Conservation (phyloP, 306 rosid genomes). For the Rubus idaeus region DNA sequence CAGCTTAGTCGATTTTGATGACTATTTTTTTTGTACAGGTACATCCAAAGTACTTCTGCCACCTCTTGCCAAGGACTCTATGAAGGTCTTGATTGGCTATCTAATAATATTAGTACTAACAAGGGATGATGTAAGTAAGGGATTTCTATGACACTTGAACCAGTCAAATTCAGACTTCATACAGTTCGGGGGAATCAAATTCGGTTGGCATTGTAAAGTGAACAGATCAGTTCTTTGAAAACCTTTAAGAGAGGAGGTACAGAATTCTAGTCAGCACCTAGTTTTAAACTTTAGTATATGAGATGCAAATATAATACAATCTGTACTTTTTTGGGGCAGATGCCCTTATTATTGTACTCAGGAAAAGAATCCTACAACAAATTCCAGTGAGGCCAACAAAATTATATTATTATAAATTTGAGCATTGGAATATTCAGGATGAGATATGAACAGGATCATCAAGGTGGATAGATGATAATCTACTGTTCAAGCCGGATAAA, state of each 20-base stretch:
- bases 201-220: not conserved
- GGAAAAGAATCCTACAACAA: not conserved
- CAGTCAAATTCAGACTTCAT: not conserved
- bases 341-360: not conserved
- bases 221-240: not conserved
- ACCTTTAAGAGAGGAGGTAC: not conserved
- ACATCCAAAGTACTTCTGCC: conserved; percentile 44
- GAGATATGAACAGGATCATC: conserved; percentile 2
- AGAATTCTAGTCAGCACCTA: not conserved
- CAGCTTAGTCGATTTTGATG: not conserved
- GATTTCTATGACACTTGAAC: conserved; percentile 3
- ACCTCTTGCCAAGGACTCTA: conserved; percentile 46
- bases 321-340: not conserved
- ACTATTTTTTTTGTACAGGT: conserved; percentile 24
- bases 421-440: conserved; percentile 7
- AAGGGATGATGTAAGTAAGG: not conserved
- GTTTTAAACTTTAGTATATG: not conserved
- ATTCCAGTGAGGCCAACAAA: not conserved
- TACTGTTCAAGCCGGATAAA: conserved; percentile 16
- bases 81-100: conserved; percentile 48
- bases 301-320: not conserved
- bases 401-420: conserved; percentile 13
- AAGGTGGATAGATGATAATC: conserved; percentile 6
- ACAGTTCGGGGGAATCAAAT: not conserved
- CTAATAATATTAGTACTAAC: conserved; percentile 20